A percentile compares a stretch with the other conserved stretches of the same genome.
These are phyloP conservation scores for Urostyla sp. DNA, from an alignment of 73 alveolate genomes.

Conservation along the genomic window DNA sequence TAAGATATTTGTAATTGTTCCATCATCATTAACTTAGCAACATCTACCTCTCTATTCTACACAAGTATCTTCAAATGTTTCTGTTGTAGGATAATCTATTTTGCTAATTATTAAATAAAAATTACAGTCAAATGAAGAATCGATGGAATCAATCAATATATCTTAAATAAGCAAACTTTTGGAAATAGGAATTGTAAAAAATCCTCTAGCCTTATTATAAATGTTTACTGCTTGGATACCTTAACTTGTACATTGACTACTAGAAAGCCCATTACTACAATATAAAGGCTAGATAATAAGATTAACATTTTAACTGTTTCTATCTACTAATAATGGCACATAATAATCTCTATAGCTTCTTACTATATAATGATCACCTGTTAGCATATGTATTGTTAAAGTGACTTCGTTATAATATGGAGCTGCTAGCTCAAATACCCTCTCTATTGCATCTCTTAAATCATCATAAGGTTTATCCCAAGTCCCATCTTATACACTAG, in stretches of 20 bases:
- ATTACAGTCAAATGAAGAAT: no score
- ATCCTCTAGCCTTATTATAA: constrained; percentile 5
- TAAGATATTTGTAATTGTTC: no score
- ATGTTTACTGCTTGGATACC: constrained; percentile 8
- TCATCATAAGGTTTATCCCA: no score
- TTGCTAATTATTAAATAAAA: no score
- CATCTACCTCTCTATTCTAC: no score
- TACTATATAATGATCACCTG: constrained; percentile 5
- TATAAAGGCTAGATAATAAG: neutral
- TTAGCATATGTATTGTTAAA: neutral
- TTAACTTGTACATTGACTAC: neutral
- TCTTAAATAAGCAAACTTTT: neutral
- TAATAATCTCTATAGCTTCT: neutral
- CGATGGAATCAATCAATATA: constrained; percentile 14
- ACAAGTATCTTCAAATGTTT: no score
- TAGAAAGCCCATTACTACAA: neutral
- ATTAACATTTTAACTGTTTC: neutral
- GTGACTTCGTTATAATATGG: no score
- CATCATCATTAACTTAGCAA: no score
- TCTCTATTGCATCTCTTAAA: no score
- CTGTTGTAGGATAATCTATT: no score
- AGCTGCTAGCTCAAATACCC: no score
- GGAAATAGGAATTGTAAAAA: neutral
- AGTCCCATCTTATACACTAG: no score
- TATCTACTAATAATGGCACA: neutral